Evolutionary conservation across 257 asterid species (phyloP).

Genomic region (Nicotiana undulata): DNA sequence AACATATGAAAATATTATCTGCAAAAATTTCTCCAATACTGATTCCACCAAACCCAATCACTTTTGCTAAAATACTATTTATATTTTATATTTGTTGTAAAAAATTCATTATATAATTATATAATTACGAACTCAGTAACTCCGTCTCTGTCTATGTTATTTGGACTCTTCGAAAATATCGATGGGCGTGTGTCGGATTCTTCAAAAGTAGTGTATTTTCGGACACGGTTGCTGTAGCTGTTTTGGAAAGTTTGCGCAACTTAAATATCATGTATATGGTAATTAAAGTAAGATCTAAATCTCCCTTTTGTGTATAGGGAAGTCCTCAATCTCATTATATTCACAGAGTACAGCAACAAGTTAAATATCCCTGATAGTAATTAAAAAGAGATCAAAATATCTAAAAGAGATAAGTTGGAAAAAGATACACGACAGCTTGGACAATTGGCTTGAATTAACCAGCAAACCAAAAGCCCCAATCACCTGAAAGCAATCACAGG

Average conservation of each 20-base stretch:
- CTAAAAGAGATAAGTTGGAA: not conserved
- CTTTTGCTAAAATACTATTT: no score
- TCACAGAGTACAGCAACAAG: not conserved
- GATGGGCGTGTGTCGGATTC: no score
- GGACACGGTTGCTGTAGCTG: no score
- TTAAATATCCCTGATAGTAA: not conserved
- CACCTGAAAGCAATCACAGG: conserved; percentile 21
- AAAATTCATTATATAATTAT: no score
- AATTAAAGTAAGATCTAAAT: not conserved
- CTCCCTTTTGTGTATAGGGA: not conserved
- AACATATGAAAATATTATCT: not conserved
- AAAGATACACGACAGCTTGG: not conserved
- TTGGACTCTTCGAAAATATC: no score
- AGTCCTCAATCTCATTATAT: not conserved
- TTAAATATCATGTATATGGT: not conserved
- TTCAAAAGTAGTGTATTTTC: no score
- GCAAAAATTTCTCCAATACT: not conserved
- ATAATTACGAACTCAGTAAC: no score
- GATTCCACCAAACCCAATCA: no score
- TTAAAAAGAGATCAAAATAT: not conserved
- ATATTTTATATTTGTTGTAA: no score
- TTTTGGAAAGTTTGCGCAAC: no score
- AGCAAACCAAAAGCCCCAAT: conserved; percentile 17
- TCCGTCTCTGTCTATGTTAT: no score
- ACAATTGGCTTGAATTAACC: conserved; percentile 9